Evolutionary conservation across 306 rosid genomes (phyloP).

Genomic region (Quercus mongolica): DNA sequence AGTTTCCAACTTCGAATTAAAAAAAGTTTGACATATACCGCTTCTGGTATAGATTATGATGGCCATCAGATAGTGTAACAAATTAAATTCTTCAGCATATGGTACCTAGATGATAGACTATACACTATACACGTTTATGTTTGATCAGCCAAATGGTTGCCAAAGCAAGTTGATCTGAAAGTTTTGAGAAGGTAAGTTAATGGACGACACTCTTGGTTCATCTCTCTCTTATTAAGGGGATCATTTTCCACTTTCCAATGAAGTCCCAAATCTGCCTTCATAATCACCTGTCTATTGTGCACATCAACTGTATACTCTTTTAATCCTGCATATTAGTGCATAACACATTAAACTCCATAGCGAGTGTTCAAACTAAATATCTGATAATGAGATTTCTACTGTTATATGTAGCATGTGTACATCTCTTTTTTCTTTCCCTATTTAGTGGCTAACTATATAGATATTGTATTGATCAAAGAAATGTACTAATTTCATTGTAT

Average conservation of each 20-base stretch:
- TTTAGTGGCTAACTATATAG: no score
- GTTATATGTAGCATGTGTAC: no score
- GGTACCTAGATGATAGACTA: not conserved
- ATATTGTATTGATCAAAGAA: no score
- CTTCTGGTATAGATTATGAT: no score
- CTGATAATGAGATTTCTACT: no score
- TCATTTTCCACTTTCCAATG: not conserved
- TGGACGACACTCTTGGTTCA: not conserved
- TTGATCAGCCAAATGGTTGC: not conserved
- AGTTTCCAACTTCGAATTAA: no score
- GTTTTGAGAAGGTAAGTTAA: not conserved
- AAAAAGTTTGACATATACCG: no score
- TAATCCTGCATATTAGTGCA: not conserved
- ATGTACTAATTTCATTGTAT: no score
- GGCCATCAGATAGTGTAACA: no score
- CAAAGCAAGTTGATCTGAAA: not conserved
- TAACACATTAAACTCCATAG: not conserved
- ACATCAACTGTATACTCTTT: not conserved
- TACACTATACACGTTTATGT: not conserved
- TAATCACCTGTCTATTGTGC: not conserved
- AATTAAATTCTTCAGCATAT: no score
- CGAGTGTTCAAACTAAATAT: not conserved
- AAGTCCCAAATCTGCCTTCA: not conserved
- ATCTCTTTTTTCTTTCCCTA: no score
- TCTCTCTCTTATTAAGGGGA: not conserved